Evolutionary conservation across 2,329 filamentous ascomycete species (phyloP).

Genomic region (Colletotrichum falcatum): DNA sequence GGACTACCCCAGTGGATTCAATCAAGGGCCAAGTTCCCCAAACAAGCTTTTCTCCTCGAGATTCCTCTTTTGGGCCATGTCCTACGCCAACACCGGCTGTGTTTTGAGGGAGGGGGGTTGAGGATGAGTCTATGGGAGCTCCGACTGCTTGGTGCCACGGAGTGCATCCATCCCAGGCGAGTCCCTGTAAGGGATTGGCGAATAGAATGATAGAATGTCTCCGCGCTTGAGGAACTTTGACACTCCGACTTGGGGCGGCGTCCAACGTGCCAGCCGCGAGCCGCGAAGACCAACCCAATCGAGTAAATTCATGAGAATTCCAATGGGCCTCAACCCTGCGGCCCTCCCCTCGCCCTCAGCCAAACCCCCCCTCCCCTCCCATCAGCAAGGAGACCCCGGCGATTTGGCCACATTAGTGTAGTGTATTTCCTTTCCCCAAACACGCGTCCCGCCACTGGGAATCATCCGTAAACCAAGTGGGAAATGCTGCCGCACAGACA

Average conservation of each 20-base stretch:
- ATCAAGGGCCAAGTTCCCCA: slow-evolving; percentile 1
- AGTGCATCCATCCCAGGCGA: slow-evolving; percentile 1
- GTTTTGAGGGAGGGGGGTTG: not conserved
- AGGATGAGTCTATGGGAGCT: not conserved
- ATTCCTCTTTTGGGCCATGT: not conserved
- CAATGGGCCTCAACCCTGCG: slow-evolving; percentile 33
- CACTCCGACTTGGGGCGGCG: slow-evolving; percentile 22
- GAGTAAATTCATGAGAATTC: slow-evolving; percentile 14
- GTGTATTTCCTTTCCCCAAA: not conserved
- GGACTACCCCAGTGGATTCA: slow-evolving; percentile 16
- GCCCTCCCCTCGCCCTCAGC: not conserved
- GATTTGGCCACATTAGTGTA: not conserved
- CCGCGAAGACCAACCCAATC: slow-evolving; percentile 8
- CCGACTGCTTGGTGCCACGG: not conserved
- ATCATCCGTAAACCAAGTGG: not conserved
- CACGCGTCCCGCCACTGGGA: slow-evolving; percentile 18
- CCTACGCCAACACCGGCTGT: no score
- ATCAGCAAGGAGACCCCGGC: slow-evolving; percentile 9
- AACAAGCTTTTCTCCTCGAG: slow-evolving; percentile 33
- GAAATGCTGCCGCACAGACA: slow-evolving; percentile 21
- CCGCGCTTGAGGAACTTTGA: slow-evolving; percentile 15
- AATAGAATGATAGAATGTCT: slow-evolving; percentile 38
- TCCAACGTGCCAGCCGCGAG: not conserved
- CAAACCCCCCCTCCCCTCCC: not conserved
- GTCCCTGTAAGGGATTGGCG: slow-evolving; percentile 19